These are phyloP conservation scores for Tanacetum coccineum DNA, from an alignment of 129 eudicot species.

Conservation along the genomic window DNA sequence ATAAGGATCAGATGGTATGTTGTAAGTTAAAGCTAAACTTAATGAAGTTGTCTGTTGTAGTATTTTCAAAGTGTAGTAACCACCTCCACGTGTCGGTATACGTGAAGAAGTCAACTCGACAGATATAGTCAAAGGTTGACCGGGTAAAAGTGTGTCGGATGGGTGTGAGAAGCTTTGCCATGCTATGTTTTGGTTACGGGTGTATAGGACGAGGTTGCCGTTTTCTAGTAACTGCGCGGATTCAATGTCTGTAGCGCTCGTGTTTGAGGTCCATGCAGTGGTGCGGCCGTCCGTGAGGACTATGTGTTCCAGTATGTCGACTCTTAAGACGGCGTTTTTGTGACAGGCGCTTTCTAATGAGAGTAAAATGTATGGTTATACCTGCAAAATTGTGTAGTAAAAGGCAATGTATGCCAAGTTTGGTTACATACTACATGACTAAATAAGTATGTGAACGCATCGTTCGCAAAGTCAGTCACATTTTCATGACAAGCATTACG, in stretches of 20 bases:
- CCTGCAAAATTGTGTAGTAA: conserved; percentile 48
- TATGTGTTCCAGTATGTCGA: conserved; percentile 73
- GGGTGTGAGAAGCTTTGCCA: conserved; percentile 96
- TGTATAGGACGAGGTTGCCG: conserved; percentile 75
- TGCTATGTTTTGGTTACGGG: conserved; percentile 26
- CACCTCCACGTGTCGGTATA: conserved; percentile 60
- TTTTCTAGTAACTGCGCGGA: conserved; percentile 66
- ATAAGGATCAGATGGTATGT: conserved; percentile 43
- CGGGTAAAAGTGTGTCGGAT: conserved; percentile 89
- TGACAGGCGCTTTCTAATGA: conserved; percentile 67
- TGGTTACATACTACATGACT: too few relatives aligned
- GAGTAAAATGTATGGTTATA: conserved; percentile 16
- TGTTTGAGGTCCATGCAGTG: conserved; percentile 83
- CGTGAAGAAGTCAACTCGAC: conserved; percentile 66
- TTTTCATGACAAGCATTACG: too few relatives aligned
- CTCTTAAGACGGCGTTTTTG: conserved; percentile 56
- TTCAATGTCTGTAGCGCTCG: conserved; percentile 45
- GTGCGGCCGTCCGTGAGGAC: conserved; percentile 48
- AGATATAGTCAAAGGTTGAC: conserved; percentile 73
- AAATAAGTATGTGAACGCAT: too few relatives aligned
- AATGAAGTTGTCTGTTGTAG: conserved; percentile 78
- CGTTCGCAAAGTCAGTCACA: too few relatives aligned
- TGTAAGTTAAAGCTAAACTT: conserved; percentile 71
- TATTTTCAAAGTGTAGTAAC: conserved; percentile 86
- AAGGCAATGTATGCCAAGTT: conserved; percentile 26